Percentiles rank a stretch among this genome's conserved stretches.
Conservation (phyloP, 768 basidiomycete genomes). For the Leccinum rimulosum region DNA sequence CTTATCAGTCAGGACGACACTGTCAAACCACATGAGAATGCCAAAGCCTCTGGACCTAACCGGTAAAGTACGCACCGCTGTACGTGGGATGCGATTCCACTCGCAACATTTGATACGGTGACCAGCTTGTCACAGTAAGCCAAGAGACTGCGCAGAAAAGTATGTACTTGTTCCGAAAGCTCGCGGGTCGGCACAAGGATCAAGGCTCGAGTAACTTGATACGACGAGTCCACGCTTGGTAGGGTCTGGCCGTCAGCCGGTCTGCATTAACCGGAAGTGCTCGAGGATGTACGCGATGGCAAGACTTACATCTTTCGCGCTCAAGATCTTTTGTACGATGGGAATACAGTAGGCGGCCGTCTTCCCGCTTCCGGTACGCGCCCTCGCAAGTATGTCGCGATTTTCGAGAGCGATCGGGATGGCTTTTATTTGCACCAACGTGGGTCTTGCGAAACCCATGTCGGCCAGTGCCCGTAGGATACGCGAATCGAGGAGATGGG, state of each 20-base stretch:
- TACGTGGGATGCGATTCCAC: slow-evolving; percentile 66
- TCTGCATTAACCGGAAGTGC: not conserved
- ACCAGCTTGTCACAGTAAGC: slow-evolving; percentile 81
- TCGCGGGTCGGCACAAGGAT: slow-evolving; percentile 91
- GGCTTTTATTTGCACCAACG: slow-evolving; percentile 86
- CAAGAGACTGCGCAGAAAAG: slow-evolving; percentile 61
- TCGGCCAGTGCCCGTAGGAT: slow-evolving; percentile 88
- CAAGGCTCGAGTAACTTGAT: slow-evolving; percentile 66
- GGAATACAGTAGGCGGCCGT: slow-evolving; percentile 96
- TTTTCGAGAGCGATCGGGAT: slow-evolving; percentile 91
- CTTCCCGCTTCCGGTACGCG: slow-evolving; percentile 95
- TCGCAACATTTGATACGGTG: slow-evolving; percentile 69
- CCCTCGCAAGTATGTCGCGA: slow-evolving; percentile 88
- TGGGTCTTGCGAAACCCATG: slow-evolving; percentile 86
- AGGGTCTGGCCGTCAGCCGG: slow-evolving; percentile 27
- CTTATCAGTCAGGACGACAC: slow-evolving; percentile 58
- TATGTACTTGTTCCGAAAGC: slow-evolving; percentile 84
- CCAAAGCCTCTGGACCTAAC: not conserved
- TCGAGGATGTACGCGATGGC: not conserved
- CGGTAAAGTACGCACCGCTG: slow-evolving; percentile 52
- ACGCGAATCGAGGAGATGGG: slow-evolving; percentile 79
- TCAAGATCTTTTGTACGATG: slow-evolving; percentile 82
- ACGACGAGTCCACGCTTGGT: slow-evolving; percentile 37
- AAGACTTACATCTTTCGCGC: slow-evolving; percentile 68
- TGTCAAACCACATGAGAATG: slow-evolving; percentile 23